Evolutionary conservation across 2,329 filamentous ascomycete species (phyloP), one percentile per base, ranked within the genome.

Genomic region (Fusarium tuaranense): DNA sequence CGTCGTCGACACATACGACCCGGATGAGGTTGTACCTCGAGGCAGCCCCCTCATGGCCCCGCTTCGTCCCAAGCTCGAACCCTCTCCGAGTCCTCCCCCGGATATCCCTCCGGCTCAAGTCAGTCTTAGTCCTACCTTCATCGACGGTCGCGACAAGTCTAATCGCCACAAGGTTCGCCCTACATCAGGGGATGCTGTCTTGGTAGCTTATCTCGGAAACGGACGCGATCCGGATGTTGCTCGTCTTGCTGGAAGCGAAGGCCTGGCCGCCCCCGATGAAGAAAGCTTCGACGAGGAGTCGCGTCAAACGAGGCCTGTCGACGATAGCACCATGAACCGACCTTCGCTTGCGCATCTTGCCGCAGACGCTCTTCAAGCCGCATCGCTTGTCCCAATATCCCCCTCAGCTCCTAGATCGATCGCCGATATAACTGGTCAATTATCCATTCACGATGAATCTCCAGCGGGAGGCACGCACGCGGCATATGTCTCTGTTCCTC

Each of bases 181-280:
- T 48, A 90, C 85, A 77, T 89, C 89, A 80, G 90, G 89, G 77
- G 91, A 93, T 87, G 89, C 87, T 76, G 91, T 94, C 73, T 87
- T 96, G 81, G 87, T 96, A 72, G 83, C 85, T 67, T 86, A 88
- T 81, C 87, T 95, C 85, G 89, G 86, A 76, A 89, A 86, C 79
- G 90, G 91, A 78, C 90, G 91, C 79, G 86, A 86, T 75, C 91
- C 89, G 61, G 91, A 95, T 61, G 88, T 94, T 78, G 91, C 92
- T 68, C 84, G 83, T 74, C 80, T 84, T 78, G 92, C 90, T 67
- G 88, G 87, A 72, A 83, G 84, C 71, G 81, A 87, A 73, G 86
- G 89, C 25, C 84, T 93, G 58, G 85, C 87, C 84, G 66, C 80
- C 32, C 32, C 32, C 71, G 84, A 86, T 71, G 82, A 83, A 51